These are phyloP conservation scores for Ustanciosporium gigantosporum DNA, from an alignment of 1,284 basidiomycete genomes.

Conservation along the genomic window DNA sequence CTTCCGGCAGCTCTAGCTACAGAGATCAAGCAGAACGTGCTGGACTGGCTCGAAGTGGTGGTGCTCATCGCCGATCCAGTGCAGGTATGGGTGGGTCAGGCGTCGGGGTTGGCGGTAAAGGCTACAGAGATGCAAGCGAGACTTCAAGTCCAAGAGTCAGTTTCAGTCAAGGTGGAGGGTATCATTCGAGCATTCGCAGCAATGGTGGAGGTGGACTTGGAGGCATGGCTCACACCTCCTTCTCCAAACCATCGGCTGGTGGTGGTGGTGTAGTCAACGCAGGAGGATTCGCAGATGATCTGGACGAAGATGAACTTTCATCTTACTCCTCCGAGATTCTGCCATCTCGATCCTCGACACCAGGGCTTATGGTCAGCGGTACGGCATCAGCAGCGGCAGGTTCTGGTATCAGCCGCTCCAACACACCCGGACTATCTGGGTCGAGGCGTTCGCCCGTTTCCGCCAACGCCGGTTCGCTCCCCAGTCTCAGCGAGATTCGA, in stretches of 20 bases:
- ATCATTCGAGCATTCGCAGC: background rate
- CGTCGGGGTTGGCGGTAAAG: no score
- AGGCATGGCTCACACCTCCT: background rate
- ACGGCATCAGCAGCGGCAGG: background rate
- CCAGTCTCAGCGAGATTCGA: conserved; percentile 29
- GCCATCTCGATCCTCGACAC: conserved; percentile 17
- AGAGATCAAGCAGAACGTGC: conserved; percentile 27
- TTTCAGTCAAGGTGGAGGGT: conserved; percentile 19
- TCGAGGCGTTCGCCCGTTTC: conserved; percentile 1
- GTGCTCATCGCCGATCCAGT: background rate
- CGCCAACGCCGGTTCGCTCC: conserved; percentile 1
- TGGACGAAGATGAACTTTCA: conserved; percentile 31
- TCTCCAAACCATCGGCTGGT: background rate
- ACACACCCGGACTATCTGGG: background rate
- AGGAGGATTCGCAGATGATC: conserved; percentile 35
- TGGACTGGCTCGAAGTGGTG: conserved; percentile 18
- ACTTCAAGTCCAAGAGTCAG: conserved; percentile 19
- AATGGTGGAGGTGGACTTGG: conserved; percentile 1
- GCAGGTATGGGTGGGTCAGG: no score
- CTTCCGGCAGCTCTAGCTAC: conserved; percentile 9
- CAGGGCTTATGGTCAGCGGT: background rate
- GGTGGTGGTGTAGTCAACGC: background rate
- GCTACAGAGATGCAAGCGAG: conserved; percentile 26
- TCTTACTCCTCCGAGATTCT: conserved; percentile 18
- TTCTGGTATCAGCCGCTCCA: conserved; percentile 4